A percentile compares a stretch with the other conserved stretches of the same genome.
Conservation (phyloP, 1,284 basidiomycete genomes). For the Irpex rosettiformis region DNA sequence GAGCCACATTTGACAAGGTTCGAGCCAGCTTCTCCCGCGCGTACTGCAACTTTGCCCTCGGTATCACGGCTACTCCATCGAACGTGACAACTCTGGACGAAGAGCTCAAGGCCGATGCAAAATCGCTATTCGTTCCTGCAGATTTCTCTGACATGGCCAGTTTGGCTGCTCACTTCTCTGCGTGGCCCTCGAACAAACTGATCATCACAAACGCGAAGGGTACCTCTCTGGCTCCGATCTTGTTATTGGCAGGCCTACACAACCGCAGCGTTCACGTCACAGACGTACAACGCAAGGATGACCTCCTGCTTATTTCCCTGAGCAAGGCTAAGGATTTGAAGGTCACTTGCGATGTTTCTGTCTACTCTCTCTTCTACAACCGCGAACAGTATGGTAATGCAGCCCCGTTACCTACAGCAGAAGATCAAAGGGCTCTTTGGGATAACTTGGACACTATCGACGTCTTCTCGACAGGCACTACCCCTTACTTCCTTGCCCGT, state of each 20-base stretch:
- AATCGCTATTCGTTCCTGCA: slow-evolving; percentile 85
- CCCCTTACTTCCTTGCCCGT: slow-evolving; percentile 77
- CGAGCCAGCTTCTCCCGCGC: slow-evolving; percentile 62
- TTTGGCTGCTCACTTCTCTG: slow-evolving; percentile 85
- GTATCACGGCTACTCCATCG: slow-evolving; percentile 68
- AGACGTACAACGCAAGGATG: slow-evolving; percentile 87
- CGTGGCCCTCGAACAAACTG: slow-evolving; percentile 90
- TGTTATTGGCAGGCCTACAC: slow-evolving; percentile 91
- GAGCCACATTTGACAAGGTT: slow-evolving; percentile 64
- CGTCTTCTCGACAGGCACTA: slow-evolving; percentile 85
- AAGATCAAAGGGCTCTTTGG: slow-evolving; percentile 89
- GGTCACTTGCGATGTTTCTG: slow-evolving; percentile 95
- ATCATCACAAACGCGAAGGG: slow-evolving; percentile 94
- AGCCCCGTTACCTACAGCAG: slow-evolving; percentile 67
- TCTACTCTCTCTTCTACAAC: slow-evolving; percentile 92
- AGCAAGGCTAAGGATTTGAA: slow-evolving; percentile 94
- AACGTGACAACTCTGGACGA: slow-evolving; percentile 73
- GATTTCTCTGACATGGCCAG: slow-evolving; percentile 53
- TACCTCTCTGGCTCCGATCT: slow-evolving; percentile 89
- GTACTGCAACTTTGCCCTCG: slow-evolving; percentile 86
- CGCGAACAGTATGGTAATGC: slow-evolving; percentile 71
- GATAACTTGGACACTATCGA: slow-evolving; percentile 84
- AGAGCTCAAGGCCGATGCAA: slow-evolving; percentile 74
- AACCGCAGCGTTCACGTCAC: slow-evolving; percentile 90
- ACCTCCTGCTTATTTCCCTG: slow-evolving; percentile 88